Evolutionary conservation across 2,329 filamentous ascomycete genomes (phyloP), one percentile per base, ranked within the genome.

Genomic region (Paraphaeosphaeria minitans): DNA sequence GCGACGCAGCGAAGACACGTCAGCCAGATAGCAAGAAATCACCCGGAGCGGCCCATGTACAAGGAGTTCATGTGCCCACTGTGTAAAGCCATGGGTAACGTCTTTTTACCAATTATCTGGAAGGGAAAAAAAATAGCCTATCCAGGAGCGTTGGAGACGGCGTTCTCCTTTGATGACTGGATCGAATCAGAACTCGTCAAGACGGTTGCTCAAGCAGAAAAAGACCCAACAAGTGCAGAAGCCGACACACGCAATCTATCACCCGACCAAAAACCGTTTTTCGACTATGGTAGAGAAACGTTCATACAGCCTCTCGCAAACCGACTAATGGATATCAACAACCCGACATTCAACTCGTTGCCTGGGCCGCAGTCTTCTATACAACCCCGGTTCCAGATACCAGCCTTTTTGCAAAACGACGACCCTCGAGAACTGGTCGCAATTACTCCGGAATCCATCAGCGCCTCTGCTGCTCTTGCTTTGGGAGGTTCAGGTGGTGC

Each of bases 11-110:
- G 93, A 60, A 87, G 95, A 41, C 96, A 99, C 73, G 86, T 86
- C 21, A 92, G 95, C 69, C 95, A 99, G 75, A 97, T 99, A 75
- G 93, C 95, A 8, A 86, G 95, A 14, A 92, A 97, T 68, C 95
- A 98, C 68, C 95, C 95, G 0, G 96, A 99, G 74, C 85, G 89
- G 56, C 84, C 92, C 1, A 82, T 85, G 21, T 82, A 86, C 45
- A 90, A 96, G 62, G 95, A 99, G 69, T 99, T 99, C 75, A 91
- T 98, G 55, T 99, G 95, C 67, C 95, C 95, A 1, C 83, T 99
- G 0, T 99, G 95, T 81, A 99, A 99, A 77, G 96, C 95, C 3
- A 83, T 99, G 0, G 95, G 95, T 2, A 99, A 99, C 73, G 87
- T 92, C 0, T 99, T 99, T 78, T 77, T 99, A 39, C 96, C 96